Base-by-base conservation (phyloP, 208 protist species). In the Vickermania ingenoplastis region DNA sequence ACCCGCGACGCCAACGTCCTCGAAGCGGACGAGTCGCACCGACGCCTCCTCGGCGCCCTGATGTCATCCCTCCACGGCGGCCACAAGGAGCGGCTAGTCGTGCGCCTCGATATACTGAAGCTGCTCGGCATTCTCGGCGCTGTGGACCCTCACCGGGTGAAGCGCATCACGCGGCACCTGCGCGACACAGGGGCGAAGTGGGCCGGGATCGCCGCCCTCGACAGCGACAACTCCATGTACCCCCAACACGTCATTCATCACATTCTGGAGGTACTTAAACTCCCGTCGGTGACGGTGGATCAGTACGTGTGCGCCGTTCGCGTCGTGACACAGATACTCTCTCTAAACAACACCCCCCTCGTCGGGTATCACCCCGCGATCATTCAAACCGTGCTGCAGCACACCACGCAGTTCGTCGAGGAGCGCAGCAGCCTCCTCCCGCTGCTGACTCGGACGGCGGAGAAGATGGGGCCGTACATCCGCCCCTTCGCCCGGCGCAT, bases 101-200 rank as follows among this genome's bases (percentile, higher is more conserved):
- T 95, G n/a, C 81, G 86, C 31, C 65, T 79, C 53, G 89, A 95
- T 65, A 85, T 93, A 41, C 69, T 95, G 30, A 81, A 90, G 67
- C 70, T 95, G 65, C 89, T 95, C 79, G 89, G 89, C 54, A 84
- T 92, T 56, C 88, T 95, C 59, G 89, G 89, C 4, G 89, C 89
- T 0, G 75, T 95, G 3, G 78, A 91, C 60, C 89, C 89, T 23
- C 72, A 87, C 31, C 71, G 67, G 21, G 81, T 89, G 51, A 95
- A 92, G 63, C 79, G 87, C 59, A 89, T 93, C 36, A 75, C 75
- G 25, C 78, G 81, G 0, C 50, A 66, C 41, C 67, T 80, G 53
- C 72, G 79, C 21, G 76, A 89, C 62, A 48, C 64, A 3, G 56
- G 69, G 2, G 52, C 29, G 21, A 49, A 74, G 61, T 51, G 51